These are phyloP conservation scores for Triticum turgidum DNA, from an alignment of 176 grass and related monocot genomes.

Conservation along the genomic window DNA sequence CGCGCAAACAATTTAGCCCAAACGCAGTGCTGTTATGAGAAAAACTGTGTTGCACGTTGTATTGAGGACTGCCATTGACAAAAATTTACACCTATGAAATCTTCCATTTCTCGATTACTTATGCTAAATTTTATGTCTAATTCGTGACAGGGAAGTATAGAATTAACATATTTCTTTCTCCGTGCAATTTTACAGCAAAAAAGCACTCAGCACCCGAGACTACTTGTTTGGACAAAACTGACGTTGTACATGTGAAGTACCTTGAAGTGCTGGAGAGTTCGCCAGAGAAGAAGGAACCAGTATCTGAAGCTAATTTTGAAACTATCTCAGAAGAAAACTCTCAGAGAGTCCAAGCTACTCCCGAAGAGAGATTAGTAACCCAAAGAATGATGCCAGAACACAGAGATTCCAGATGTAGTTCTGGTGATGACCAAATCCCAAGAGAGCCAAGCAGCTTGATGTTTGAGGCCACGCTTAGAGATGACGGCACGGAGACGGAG, in stretches of 20 bases:
- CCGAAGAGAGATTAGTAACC: slow-evolving; percentile 30
- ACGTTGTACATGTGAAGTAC: slow-evolving; percentile 70
- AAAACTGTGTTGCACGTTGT: background rate
- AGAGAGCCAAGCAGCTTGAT: slow-evolving; percentile 37
- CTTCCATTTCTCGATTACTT: background rate
- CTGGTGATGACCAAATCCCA: slow-evolving; percentile 22
- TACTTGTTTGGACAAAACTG: slow-evolving; percentile 62
- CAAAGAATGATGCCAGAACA: slow-evolving; percentile 1
- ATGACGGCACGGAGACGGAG: slow-evolving; percentile 36
- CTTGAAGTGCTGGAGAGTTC: slow-evolving; percentile 67
- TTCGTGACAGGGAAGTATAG: background rate
- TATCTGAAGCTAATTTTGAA: slow-evolving; percentile 25
- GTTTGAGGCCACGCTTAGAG: slow-evolving; percentile 27
- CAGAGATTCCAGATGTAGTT: slow-evolving; percentile 20
- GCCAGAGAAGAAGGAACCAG: slow-evolving; percentile 49
- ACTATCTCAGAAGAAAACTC: slow-evolving; percentile 11
- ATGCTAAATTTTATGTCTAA: background rate
- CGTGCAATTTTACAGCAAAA: slow-evolving; percentile 48
- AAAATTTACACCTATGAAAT: background rate
- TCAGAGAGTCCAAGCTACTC: background rate
- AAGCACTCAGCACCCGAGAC: slow-evolving; percentile 49
- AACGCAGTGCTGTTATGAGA: background rate
- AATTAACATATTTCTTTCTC: background rate
- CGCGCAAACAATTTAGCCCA: background rate
- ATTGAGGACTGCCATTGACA: no score